Percentiles rank a stretch among this genome's conserved stretches.
Evolutionary conservation across 2,329 filamentous ascomycete genomes (phyloP).

Genomic region (Capronia epimyces): DNA sequence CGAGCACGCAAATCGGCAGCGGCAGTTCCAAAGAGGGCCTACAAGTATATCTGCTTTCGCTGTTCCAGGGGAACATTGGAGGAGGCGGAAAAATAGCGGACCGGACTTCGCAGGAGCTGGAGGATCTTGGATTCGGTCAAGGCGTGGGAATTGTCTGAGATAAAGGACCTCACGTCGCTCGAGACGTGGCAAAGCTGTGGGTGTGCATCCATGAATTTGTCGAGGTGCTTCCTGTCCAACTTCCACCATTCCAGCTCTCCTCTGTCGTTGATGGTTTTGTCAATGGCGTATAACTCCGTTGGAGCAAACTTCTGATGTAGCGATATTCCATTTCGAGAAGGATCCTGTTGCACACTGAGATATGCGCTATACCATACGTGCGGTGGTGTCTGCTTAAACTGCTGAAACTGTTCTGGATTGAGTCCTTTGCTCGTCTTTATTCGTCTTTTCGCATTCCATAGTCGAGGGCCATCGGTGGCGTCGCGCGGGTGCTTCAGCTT

Average conservation of each 20-base stretch:
- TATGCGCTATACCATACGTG: slow-evolving; percentile 2
- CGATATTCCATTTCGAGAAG: background rate
- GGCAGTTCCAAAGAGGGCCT: slow-evolving; percentile 21
- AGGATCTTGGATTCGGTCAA: slow-evolving; percentile 8
- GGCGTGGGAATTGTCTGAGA: slow-evolving; percentile 6
- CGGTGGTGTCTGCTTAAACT: slow-evolving; percentile 5
- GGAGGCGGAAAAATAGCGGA: slow-evolving; percentile 22
- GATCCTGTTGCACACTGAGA: background rate
- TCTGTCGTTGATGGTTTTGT: background rate
- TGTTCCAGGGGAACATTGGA: slow-evolving; percentile 30
- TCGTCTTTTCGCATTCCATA: slow-evolving; percentile 28
- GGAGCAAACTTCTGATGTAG: background rate
- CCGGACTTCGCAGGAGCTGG: slow-evolving; percentile 19
- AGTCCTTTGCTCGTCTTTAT: slow-evolving; percentile 21
- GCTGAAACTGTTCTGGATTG: background rate
- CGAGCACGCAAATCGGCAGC: background rate
- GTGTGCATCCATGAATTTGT: slow-evolving; percentile 25
- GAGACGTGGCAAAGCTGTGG: slow-evolving; percentile 13
- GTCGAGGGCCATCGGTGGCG: slow-evolving; percentile 16
- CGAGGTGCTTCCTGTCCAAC: slow-evolving; percentile 20
- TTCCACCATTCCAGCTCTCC: slow-evolving; percentile 24
- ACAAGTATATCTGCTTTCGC: slow-evolving; percentile 46
- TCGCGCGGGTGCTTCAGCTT: slow-evolving; percentile 1
- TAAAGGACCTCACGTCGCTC: slow-evolving; percentile 19
- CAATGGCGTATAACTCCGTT: slow-evolving; percentile 2